Base-by-base conservation (phyloP, 164 flowering plant genomes). In the Kingdonia uniflora region DNA sequence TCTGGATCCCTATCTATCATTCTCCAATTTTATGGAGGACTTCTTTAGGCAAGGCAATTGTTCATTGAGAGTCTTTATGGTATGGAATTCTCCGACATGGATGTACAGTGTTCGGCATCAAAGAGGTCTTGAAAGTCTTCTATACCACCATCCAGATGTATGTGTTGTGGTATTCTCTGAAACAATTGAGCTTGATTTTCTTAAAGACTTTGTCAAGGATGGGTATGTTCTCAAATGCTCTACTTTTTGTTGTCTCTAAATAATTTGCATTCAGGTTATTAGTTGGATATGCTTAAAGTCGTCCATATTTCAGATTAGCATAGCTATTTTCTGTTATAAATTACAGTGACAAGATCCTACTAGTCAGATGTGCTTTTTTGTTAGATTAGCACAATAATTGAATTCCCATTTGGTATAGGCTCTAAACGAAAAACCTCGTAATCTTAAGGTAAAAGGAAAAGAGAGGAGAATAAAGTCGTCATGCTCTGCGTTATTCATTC, bases 11-110 rank as follows among this genome's bases (percentile, higher is more conserved):
- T 55, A 65, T 35, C 42, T 92, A 42, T 77, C 95, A 0, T 92
- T 85, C 65, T 72, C 81, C 4, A 70, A 77, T 14, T 92, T 92
- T 56, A 73, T 92, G 87, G 74, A 74, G 62, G 75, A 69, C 22
- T 92, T 88, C 64, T 82, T 88, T 43, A 65, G 71, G 65, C 73
- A 57, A 61, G 81, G 78, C 14, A 82, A 74, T 42, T 92, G 96
- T 66, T 61, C 56, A 2, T 44, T 86, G 75, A 76, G 75, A 55
- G 72, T 86, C 15, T 88, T 88, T 64, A 84, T 92, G 99, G 85
- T 88, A 26, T 88, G 99, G 96, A 92, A 92, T 68, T 80, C 89
- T 5, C 89, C 96, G 11, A 75, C 89, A 14, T 92, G 99, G 99
- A 79, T 77, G 87, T 85, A 49, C 58, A 71, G 74, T 57, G 91